Conservation (phyloP, 2,329 filamentous ascomycete genomes). For the Sporothrix protearum region DNA sequence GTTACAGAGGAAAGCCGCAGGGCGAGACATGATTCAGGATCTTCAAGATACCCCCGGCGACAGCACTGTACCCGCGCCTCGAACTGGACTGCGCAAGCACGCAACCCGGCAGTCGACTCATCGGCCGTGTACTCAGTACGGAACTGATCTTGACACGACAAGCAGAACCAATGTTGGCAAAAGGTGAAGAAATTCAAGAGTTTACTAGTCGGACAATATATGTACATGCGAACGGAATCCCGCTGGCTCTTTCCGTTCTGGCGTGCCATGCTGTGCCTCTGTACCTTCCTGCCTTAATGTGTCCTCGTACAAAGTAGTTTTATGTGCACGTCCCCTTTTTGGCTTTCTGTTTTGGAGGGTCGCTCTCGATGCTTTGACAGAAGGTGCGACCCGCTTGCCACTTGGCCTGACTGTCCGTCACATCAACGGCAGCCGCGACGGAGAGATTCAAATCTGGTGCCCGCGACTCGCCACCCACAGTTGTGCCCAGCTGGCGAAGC, state of each 20-base stretch:
- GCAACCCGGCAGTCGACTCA: background rate
- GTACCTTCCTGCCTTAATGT: background rate
- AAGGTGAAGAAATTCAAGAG: background rate
- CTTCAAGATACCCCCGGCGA: background rate
- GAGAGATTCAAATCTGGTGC: background rate
- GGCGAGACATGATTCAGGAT: background rate
- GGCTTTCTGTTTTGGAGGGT: background rate
- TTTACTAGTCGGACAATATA: constrained; percentile 7
- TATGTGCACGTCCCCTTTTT: background rate
- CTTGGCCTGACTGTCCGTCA: background rate
- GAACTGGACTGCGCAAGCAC: background rate
- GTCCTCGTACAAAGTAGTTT: no score
- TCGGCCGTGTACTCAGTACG: background rate
- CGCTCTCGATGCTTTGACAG: background rate
- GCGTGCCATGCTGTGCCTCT: background rate
- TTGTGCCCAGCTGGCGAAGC: background rate
- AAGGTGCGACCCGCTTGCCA: background rate
- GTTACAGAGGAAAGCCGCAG: background rate
- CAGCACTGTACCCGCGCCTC: background rate
- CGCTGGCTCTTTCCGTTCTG: background rate
- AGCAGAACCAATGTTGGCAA: background rate
- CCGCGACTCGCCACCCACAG: background rate
- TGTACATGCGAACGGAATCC: background rate
- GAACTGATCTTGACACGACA: background rate
- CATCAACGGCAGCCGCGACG: background rate